These are phyloP conservation scores for Leccinum huronense DNA, from an alignment of 1,284 basidiomycete genomes.

Conservation along the genomic window DNA sequence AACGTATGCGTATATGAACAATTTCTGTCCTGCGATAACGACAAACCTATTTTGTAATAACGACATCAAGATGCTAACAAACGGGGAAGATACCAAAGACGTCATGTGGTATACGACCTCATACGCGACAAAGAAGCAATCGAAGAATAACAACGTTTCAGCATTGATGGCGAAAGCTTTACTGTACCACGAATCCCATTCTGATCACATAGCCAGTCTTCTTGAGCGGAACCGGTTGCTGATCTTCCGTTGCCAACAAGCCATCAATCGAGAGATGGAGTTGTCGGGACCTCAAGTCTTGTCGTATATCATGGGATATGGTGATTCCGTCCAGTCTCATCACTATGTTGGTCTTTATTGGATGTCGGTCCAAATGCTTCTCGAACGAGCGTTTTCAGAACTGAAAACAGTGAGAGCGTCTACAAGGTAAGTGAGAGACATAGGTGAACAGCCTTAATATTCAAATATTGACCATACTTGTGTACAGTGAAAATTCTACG, in stretches of 20 bases:
- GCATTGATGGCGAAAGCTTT: constrained; percentile 7
- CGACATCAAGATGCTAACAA: constrained; percentile 32
- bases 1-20: background rate
- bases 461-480: too few species aligned
- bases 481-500: too few species aligned
- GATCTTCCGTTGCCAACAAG: constrained; percentile 6
- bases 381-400: too few species aligned
- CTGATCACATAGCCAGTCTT: background rate
- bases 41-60: constrained; percentile 27
- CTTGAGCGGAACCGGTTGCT: background rate
- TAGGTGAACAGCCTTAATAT: too few species aligned
- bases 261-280: constrained; percentile 10
- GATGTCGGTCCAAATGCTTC: too few species aligned
- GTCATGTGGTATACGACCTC: constrained; percentile 29
- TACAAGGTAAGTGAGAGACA: too few species aligned
- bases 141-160: constrained; percentile 17
- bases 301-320: constrained; percentile 8
- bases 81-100: constrained; percentile 27
- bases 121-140: constrained; percentile 35
- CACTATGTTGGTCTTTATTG: too few species aligned
- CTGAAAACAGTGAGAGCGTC: too few species aligned
- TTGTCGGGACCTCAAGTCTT: constrained; percentile 9
- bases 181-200: background rate
- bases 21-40: constrained; percentile 11
- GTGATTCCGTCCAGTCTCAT: background rate